Percentiles rank a stretch among this genome's conserved stretches.
Evolutionary conservation across 176 grass and related monocot genomes (phyloP).

Genomic region (Rhipidocladum racemiflorum): DNA sequence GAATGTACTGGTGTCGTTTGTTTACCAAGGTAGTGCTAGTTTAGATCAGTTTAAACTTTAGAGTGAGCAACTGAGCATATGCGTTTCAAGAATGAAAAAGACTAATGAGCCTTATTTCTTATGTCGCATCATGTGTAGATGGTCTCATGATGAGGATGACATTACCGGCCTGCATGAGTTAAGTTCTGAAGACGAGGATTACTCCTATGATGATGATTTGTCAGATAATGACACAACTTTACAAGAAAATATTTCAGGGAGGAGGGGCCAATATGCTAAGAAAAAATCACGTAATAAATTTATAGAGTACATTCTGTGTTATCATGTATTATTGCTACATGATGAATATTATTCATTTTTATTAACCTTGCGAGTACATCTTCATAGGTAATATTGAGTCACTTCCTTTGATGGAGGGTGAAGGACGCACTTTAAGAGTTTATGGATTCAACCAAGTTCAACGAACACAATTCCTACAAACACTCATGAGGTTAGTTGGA

Average conservation of each 20-base stretch:
- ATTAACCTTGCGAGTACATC: conserved; percentile 28
- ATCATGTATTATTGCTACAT: conserved; percentile 5
- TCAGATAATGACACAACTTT: conserved; percentile 71
- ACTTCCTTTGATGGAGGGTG: conserved; percentile 91
- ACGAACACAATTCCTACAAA: conserved; percentile 68
- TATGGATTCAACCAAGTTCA: conserved; percentile 92
- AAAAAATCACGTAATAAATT: conserved; percentile 74
- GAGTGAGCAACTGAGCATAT: conserved; percentile 2
- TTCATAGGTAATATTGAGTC: conserved; percentile 59
- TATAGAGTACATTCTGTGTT: conserved; percentile 18
- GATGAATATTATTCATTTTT: conserved; percentile 29
- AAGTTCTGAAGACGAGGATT: conserved; percentile 95
- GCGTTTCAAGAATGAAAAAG: background rate
- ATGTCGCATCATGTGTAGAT: conserved; percentile 56
- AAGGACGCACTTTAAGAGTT: conserved; percentile 74
- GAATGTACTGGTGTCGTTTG: conserved; percentile 4
- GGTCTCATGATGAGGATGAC: conserved; percentile 86
- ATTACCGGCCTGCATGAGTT: conserved; percentile 63
- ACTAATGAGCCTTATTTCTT: conserved; percentile 9
- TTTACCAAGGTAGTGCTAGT: background rate
- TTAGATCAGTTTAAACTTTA: background rate
- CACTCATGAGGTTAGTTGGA: conserved; percentile 73
- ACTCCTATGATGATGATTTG: conserved; percentile 73
- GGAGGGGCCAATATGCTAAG: conserved; percentile 70
- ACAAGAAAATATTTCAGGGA: conserved; percentile 52